These are phyloP conservation scores for Daldinia caldariorum DNA, from an alignment of 495 filamentous ascomycete species.

Conservation along the genomic window DNA sequence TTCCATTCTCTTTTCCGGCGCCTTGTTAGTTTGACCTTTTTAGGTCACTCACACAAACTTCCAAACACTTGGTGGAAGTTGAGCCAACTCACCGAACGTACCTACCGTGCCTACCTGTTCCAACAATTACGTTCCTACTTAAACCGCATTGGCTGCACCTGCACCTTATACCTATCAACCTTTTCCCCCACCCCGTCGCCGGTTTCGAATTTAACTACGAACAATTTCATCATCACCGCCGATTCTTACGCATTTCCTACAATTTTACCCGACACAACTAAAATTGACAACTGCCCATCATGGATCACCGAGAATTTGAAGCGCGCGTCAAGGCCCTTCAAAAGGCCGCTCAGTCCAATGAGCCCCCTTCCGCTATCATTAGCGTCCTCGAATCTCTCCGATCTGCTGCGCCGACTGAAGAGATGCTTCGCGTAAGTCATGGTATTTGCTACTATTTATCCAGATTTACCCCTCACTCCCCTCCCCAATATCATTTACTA, in stretches of 20 bases:
- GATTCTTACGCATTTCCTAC: neutral
- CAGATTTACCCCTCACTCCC: neutral
- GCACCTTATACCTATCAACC: neutral
- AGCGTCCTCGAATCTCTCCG: constrained; percentile 79
- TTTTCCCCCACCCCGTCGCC: constrained; percentile 3
- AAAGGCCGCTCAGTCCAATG: constrained; percentile 76
- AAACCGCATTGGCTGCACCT: neutral
- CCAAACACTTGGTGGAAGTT: constrained; percentile 5
- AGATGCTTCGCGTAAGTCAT: constrained; percentile 73
- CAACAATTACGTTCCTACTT: neutral
- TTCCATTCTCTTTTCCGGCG: constrained; percentile 18
- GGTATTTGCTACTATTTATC: neutral
- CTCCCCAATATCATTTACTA: neutral
- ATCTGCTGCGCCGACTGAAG: constrained; percentile 84
- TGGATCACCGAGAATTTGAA: constrained; percentile 86
- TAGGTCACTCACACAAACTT: constrained; percentile 27
- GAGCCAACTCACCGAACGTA: neutral
- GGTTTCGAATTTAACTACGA: neutral
- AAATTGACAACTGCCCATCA: constrained; percentile 45
- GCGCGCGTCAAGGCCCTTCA: constrained; percentile 74
- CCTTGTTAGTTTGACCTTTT: constrained; percentile 19
- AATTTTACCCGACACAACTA: neutral
- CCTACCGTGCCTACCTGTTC: neutral
- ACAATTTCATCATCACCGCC: constrained; percentile 5
- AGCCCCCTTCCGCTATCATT: constrained; percentile 71